phyloP scores from a whole-genome alignment of 768 basidiomycete genomes.

The Suillus variegatus region DNA sequence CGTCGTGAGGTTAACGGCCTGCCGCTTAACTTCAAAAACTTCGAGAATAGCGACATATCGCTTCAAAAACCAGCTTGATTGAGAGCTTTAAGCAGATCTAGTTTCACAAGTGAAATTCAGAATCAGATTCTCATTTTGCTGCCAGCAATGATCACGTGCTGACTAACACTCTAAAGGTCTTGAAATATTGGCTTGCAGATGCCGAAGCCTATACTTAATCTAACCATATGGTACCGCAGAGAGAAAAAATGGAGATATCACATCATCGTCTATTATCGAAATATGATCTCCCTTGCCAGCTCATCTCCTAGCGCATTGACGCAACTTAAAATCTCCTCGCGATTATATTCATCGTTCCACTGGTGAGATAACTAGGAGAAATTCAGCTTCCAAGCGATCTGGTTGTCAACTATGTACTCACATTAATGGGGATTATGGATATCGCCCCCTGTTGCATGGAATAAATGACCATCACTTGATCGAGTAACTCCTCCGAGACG shows the following conservation, averaged over 20 bases:
- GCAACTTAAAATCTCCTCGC: constrained; percentile 41
- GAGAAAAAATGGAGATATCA: not conserved
- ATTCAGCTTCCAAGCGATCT: constrained; percentile 11
- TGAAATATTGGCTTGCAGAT: not conserved
- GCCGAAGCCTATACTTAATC: not conserved
- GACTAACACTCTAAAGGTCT: no score
- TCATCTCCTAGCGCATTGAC: constrained; percentile 46
- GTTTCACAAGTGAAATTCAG: not conserved
- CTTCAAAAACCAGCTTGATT: not conserved
- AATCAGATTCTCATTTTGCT: no score
- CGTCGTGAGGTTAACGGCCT: not conserved
- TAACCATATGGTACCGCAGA: not conserved
- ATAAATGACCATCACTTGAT: constrained; percentile 22
- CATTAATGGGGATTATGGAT: constrained; percentile 27
- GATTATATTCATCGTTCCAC: constrained; percentile 32
- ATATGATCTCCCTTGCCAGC: constrained; percentile 42
- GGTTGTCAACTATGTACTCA: constrained; percentile 15
- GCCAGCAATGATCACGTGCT: not conserved
- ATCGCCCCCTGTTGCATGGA: constrained; percentile 22
- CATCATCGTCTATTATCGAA: constrained; percentile 24
- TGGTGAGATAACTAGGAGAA: constrained; percentile 21
- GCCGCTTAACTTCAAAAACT: not conserved
- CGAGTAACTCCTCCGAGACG: constrained; percentile 23
- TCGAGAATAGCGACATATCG: not conserved
- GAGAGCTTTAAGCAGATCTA: not conserved